Base-by-base conservation (phyloP, 2,329 filamentous ascomycete species). In the Neofusicoccum sp. region DNA sequence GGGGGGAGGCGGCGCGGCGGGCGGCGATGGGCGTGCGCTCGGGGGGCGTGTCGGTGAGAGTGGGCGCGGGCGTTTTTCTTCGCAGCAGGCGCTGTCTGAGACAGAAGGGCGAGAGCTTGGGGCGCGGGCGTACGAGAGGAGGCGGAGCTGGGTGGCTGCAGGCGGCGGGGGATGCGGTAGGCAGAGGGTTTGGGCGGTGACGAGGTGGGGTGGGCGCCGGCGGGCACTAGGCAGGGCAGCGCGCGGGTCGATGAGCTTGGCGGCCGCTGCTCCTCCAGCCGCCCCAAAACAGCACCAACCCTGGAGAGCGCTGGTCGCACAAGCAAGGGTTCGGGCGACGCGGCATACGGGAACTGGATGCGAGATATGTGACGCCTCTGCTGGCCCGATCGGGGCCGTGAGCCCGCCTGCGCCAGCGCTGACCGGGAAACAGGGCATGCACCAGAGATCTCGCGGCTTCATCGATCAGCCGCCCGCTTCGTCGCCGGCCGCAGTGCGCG, bases 281-380 rank as follows among this genome's bases (percentile, higher is more conserved):
- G 24, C 11, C 43, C 31, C 53, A 58, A 47, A 58, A 45, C 54
- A 45, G 40, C 38, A 47, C 40, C 40, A 47, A 45, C 54, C 51
- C 28, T 33, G 40, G 41, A 38, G n/a, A 36, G 33, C n/a, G 30
- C 40, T 36, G 54, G 70, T 74, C 54, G 62, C 65, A 73, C 72
- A 74, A 70, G 65, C 71, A 70, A 75, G 71, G 72, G 69, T 70
- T 65, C 58, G 48, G 31, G 65, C 57, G 57, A 31, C 44, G 57
- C 57, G 57, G 64, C 64, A 63, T 59, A 67, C 44, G 30, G 34
- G 43, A 43, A 43, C 28, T 34, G 53, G 53, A 44, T 45, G 53
- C 53, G n/a, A 51, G 44, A 41, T 59, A 49, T 51, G 44, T 59
- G 44, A 40, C 44, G 44, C 57, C 44, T 49, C 47, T 43, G 41